Conservation (phyloP, 139 green algal genomes). For the Diplosphaera chodatii region DNA sequence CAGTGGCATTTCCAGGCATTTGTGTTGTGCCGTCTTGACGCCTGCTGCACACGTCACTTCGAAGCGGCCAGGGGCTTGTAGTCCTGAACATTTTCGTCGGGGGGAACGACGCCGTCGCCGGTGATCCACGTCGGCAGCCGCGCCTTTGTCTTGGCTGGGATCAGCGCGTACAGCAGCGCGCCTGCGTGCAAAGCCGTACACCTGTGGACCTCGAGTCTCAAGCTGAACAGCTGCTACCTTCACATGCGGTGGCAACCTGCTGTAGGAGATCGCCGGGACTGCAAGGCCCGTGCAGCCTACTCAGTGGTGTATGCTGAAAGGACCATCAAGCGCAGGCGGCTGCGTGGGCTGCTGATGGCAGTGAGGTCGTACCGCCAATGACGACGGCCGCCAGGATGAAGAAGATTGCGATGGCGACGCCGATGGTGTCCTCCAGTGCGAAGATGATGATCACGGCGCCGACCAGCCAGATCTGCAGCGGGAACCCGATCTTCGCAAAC, state of each 20-base stretch:
- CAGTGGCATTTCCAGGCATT: too few species aligned
- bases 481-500: slow-evolving; percentile 43
- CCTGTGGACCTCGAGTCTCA: too few species aligned
- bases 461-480: slow-evolving; percentile 32
- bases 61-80: not conserved
- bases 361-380: not conserved
- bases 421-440: slow-evolving; percentile 1
- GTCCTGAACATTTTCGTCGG: not conserved
- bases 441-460: slow-evolving; percentile 18
- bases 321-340: too few species aligned
- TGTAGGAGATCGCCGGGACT: too few species aligned
- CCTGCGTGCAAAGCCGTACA: not conserved
- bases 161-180: not conserved
- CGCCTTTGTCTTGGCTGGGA: not conserved
- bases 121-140: not conserved
- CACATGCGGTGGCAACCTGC: too few species aligned
- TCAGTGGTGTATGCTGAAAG: too few species aligned
- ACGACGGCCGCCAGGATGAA: not conserved
- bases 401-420: not conserved
- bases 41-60: too few species aligned
- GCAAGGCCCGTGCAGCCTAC: too few species aligned
- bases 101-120: not conserved
- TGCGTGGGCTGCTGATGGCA: too few species aligned
- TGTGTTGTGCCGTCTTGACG: too few species aligned
- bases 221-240: too few species aligned